These are phyloP conservation scores for Coleophoma crateriformis DNA, from an alignment of 2,329 filamentous ascomycete genomes.

Conservation along the genomic window DNA sequence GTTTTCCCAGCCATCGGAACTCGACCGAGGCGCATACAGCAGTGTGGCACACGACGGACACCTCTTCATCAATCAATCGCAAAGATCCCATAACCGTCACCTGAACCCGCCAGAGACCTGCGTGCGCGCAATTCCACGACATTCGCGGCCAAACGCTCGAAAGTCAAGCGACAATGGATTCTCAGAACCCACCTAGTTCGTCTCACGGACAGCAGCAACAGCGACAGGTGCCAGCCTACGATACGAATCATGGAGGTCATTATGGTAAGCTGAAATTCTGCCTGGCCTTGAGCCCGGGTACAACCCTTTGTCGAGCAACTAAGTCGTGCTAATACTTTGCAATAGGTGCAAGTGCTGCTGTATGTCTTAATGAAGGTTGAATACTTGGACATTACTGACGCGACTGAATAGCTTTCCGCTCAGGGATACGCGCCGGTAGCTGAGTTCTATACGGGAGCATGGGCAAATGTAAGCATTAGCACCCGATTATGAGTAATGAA, in stretches of 20 bases:
- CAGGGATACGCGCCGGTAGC: constrained; percentile 83
- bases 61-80: no score
- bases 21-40: no score
- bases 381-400: constrained; percentile 13
- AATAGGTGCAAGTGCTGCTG: constrained; percentile 62
- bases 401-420: constrained; percentile 62
- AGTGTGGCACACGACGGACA: no score
- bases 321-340: not conserved
- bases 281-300: no score
- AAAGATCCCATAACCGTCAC: no score
- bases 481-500: constrained; percentile 3
- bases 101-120: no score
- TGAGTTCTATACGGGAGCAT: constrained; percentile 88
- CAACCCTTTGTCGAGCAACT: no score
- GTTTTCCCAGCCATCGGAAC: no score
- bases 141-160: no score
- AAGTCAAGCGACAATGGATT: constrained; percentile 41
- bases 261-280: constrained; percentile 53
- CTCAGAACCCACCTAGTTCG: constrained; percentile 43
- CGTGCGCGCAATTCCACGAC: no score
- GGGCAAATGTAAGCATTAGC: constrained; percentile 73
- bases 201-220: constrained; percentile 47
- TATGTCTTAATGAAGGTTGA: constrained; percentile 36
- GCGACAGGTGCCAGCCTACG: constrained; percentile 58
- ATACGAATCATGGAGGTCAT: constrained; percentile 68